Base-by-base conservation (phyloP, 2,329 filamentous ascomycete species). In the Ramularia endophylla region DNA sequence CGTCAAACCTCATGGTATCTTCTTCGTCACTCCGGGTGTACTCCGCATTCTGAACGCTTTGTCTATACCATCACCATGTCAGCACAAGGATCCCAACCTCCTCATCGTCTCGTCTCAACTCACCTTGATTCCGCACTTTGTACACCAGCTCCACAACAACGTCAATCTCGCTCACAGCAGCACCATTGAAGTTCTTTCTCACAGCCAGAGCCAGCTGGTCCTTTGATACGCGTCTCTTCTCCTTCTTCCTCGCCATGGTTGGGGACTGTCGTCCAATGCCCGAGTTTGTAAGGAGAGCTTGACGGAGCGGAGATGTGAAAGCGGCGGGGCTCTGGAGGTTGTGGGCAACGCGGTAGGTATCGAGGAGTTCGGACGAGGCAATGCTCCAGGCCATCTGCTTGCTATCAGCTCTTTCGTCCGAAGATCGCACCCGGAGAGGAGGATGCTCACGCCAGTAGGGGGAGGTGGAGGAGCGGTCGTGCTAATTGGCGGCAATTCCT, bases 151-250 rank as follows among this genome's bases (percentile, higher is more conserved):
- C 83, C 42, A 89, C 83, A 43, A 92, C 83, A 51, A 88, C 81
- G 55, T 92, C 86, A 59, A 82, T 87, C 68, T 94, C 87, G 50
- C 81, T 82, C 29, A 90, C 78, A 12, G 83, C 83, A 51, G 85
- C 73, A 25, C 78, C 80, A 59, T 92, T 92, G 68, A 92, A 92
- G 65, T 92, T 85, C 62, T 87, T 89, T 50, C 85, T 74, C 36
- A 89, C 83, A 2, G 78, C 74, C 51, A 80, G 73, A 7, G 83
- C 83, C 40, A 94, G 70, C 51, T 85, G 76, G 27, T 87, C 81
- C 59, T 85, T 85, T 55, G 75, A 77, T 59, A 88, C 80, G 40
- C 83, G 73, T 38, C 81, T 70, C 55, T 80, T 73, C 34, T 78
- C 71, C 51, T 77, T 78, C 53, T 73, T 75, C 43, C 82, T 70